A percentile compares a stretch with the other conserved stretches of the same genome.
phyloP scores from a whole-genome alignment of 2,329 filamentous ascomycete genomes.

The Cladosporium halotolerans region DNA sequence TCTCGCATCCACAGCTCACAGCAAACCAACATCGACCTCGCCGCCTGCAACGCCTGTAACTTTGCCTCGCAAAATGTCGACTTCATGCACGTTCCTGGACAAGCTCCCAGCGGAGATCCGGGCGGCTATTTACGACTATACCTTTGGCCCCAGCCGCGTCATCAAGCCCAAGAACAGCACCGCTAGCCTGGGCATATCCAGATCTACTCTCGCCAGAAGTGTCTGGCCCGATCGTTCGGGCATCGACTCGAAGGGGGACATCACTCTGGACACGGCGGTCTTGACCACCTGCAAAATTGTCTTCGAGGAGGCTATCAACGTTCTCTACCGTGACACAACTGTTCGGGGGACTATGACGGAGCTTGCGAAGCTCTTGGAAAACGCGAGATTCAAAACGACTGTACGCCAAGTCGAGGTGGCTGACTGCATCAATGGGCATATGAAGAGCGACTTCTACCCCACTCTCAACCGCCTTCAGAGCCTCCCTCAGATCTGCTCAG shows the following conservation, averaged over 20 bases:
- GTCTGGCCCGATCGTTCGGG: too few relatives aligned
- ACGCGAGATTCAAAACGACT: neutral
- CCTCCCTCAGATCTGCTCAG: constrained; percentile 4
- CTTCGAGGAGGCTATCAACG: constrained; percentile 9
- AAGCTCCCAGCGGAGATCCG: constrained; percentile 4
- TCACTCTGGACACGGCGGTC: neutral
- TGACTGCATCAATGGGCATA: neutral
- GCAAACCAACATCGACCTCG: too few relatives aligned
- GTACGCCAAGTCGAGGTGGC: neutral
- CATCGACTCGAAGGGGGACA: neutral
- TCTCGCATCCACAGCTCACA: too few relatives aligned
- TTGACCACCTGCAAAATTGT: constrained; percentile 12
- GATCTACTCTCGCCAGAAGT: neutral
- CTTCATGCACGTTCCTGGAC: neutral
- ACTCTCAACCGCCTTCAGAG: neutral
- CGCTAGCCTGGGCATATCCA: neutral
- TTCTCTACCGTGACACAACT: constrained; percentile 13
- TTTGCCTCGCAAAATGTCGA: neutral
- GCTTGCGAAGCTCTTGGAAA: neutral
- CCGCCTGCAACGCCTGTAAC: too few relatives aligned
- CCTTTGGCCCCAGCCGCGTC: neutral
- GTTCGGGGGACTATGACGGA: neutral
- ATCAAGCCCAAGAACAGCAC: neutral
- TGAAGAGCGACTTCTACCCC: neutral
- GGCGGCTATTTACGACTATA: neutral